phyloP scores from a whole-genome alignment of 2,329 filamentous ascomycete species.

The Ophiostoma angusticollis region DNA sequence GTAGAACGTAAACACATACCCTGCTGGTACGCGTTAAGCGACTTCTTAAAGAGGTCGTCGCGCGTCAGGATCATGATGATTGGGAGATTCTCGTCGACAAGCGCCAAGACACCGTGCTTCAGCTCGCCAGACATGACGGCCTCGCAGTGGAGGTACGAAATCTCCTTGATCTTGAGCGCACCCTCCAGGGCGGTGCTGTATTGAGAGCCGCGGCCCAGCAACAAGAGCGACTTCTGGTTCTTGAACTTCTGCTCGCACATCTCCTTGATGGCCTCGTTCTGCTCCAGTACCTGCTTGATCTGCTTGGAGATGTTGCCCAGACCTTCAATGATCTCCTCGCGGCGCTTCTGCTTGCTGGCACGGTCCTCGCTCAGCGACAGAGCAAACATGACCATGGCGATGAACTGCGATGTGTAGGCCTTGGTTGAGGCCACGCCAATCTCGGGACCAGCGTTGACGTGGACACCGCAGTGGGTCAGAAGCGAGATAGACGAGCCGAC shows the following conservation, averaged over 20 bases:
- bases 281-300: constrained; percentile 81
- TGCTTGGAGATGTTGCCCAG: constrained; percentile 77
- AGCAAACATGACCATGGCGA: constrained; percentile 99
- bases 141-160: constrained; percentile 98
- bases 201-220: constrained; percentile 89
- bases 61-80: constrained; percentile 99
- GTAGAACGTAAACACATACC: constrained; percentile 38
- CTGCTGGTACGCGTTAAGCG: constrained; percentile 98
- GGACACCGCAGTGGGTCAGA: constrained; percentile 97
- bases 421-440: constrained; percentile 99
- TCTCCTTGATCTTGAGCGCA: constrained; percentile 99
- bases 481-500: constrained; percentile 96
- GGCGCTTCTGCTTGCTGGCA: constrained; percentile 81
- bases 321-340: constrained; percentile 93
- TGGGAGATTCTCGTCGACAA: constrained; percentile 95
- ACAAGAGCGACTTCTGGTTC: constrained; percentile 89
- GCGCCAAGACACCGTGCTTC: constrained; percentile 94
- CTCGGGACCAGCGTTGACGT: constrained; percentile 97
- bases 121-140: constrained; percentile 99
- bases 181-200: constrained; percentile 95
- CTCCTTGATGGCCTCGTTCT: constrained; percentile 88
- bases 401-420: constrained; percentile 97
- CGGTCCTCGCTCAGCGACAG: constrained; percentile 93
- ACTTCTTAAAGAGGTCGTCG: constrained; percentile 93
- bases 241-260: constrained; percentile 88